A percentile compares a stretch with the other conserved stretches of the same genome.
phyloP scores from a whole-genome alignment of 495 filamentous ascomycete genomes.

The Wilcoxina mikolae region DNA sequence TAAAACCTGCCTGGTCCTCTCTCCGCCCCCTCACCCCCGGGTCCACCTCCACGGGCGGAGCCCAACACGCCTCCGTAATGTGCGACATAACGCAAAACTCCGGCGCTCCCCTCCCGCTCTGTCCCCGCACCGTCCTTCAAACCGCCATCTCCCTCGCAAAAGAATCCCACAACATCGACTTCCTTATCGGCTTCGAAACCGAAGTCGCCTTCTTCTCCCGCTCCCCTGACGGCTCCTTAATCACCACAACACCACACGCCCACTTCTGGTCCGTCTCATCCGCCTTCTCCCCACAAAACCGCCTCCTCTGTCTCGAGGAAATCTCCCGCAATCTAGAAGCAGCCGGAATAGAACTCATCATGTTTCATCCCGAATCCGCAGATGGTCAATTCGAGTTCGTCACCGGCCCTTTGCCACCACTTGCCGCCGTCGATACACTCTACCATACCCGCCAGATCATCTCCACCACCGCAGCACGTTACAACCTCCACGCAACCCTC shows the following conservation, averaged over 20 bases:
- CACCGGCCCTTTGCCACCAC: conserved; percentile 46
- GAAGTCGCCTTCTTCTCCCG: conserved; percentile 56
- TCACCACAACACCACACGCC: conserved; percentile 19
- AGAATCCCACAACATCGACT: conserved; percentile 33
- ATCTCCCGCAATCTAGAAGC: conserved; percentile 42
- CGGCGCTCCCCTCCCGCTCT: conserved; percentile 33
- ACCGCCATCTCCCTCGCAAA: conserved; percentile 34
- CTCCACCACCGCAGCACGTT: conserved; percentile 39
- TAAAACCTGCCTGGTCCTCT: conserved; percentile 46
- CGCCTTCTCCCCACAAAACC: conserved; percentile 39
- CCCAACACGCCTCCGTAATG: conserved; percentile 46
- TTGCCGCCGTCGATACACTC: conserved; percentile 58
- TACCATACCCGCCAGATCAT: conserved; percentile 60
- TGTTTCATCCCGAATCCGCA: conserved; percentile 64
- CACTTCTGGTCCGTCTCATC: conserved; percentile 52
- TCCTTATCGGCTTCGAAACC: conserved; percentile 67
- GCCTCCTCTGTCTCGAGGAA: conserved; percentile 47
- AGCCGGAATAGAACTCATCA: conserved; percentile 51
- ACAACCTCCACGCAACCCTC: conserved; percentile 56
- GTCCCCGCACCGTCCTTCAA: conserved; percentile 45
- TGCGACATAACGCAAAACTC: conserved; percentile 41
- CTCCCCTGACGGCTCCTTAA: conserved; percentile 24
- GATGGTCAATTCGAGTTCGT: conserved; percentile 73
- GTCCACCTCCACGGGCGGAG: conserved; percentile 10
- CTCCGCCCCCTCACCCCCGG: conserved; percentile 41